Evolutionary conservation across 139 green algal genomes (phyloP).

Genomic region (Parachlorella kessleri): DNA sequence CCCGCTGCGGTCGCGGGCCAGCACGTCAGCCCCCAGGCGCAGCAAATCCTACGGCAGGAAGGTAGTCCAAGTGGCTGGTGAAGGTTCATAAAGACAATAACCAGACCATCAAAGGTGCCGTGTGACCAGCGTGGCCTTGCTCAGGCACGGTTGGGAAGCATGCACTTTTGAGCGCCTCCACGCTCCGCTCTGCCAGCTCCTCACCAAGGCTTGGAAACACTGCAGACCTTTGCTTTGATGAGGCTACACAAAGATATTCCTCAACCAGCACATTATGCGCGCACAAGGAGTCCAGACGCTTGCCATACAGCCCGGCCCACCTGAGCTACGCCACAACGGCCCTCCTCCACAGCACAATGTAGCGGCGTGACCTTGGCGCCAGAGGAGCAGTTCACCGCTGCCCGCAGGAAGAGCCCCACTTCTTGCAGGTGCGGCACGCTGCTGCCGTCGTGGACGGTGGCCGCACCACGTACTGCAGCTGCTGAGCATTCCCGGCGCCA

Average conservation of each 20-base stretch:
- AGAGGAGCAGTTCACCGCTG: constrained; percentile 72
- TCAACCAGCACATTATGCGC: no score
- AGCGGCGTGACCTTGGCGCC: constrained; percentile 62
- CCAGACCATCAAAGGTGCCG: no score
- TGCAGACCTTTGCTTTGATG: no score
- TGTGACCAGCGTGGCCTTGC: no score
- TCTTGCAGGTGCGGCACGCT: background rate
- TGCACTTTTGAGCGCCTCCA: no score
- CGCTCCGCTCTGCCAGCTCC: no score
- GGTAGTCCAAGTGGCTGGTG: no score
- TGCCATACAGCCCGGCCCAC: constrained; percentile 31
- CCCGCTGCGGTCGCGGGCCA: constrained; percentile 61
- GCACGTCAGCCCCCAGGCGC: constrained; percentile 52
- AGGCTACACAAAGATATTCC: no score
- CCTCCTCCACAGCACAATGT: constrained; percentile 66
- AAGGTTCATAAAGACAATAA: no score
- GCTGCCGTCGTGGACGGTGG: background rate
- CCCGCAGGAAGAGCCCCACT: constrained; percentile 40
- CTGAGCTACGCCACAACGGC: constrained; percentile 7
- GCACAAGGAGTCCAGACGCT: no score
- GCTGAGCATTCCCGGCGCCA: background rate
- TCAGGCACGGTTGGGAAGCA: no score
- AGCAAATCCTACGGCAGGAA: constrained; percentile 61
- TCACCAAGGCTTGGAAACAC: no score
- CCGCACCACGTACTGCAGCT: background rate